Conservation (phyloP, 2,329 filamentous ascomycete genomes). For the Seiridium cupressi region DNA sequence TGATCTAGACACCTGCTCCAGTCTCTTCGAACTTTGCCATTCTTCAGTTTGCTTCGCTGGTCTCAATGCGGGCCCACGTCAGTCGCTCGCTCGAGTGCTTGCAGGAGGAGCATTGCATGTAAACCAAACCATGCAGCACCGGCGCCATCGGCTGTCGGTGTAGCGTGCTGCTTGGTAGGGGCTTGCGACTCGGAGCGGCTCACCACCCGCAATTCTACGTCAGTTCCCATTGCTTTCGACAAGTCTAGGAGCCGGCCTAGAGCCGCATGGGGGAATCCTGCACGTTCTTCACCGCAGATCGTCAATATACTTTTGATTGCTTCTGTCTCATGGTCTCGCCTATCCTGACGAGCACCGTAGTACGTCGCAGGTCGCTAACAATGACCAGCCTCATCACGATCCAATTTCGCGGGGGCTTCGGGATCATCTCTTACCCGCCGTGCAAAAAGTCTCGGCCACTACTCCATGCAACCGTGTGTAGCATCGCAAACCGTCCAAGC, state of each 20-base stretch:
- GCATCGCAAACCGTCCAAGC: not conserved
- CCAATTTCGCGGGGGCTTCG: not conserved
- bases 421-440: not conserved
- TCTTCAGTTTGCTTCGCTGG: not conserved
- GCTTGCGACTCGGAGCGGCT: not conserved
- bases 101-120: not conserved
- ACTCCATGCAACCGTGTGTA: not conserved
- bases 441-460: not conserved
- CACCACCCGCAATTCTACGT: not conserved
- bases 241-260: constrained; percentile 2
- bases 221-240: not conserved
- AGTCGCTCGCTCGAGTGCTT: not conserved
- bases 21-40: too few species aligned
- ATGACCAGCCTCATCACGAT: too few species aligned
- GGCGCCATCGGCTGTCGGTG: constrained; percentile 4
- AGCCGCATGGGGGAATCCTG: not conserved
- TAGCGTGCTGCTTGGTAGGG: not conserved
- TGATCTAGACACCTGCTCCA: too few species aligned
- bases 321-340: not conserved
- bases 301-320: constrained; percentile 6
- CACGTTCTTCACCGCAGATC: constrained; percentile 5
- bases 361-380: too few species aligned
- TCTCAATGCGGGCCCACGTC: not conserved
- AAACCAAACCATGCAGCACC: not conserved
- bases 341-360: not conserved